Evolutionary conservation across 768 basidiomycete species (phyloP), one percentile per base, ranked within the genome.

Genomic region (Scleroderma bovista): DNA sequence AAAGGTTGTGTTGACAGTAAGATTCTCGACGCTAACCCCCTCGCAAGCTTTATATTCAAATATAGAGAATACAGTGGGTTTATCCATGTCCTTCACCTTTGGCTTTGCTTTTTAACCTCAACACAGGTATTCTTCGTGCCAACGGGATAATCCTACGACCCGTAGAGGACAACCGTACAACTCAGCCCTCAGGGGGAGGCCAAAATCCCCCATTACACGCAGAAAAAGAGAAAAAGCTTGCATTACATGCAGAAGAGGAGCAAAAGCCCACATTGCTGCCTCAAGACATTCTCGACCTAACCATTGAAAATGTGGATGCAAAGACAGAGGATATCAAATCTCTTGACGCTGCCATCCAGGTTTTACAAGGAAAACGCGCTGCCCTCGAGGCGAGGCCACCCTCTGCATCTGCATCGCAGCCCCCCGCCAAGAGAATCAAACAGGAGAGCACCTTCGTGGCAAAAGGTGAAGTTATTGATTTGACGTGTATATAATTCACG

Each of bases 41-140:
- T 67, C 2, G 60, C 34, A 19, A 61, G 55, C n/a, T 66, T 68
- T 26, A 32, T 57, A 31, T 66, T 66, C 54, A 68, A 48, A 22
- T 68, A 68, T 38, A 59, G 67, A 48, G 65, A 65, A 42, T 24
- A 17, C 20, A 15, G 65, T 68, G 29, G 22, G 64, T 53, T 31
- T n/a, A n/a, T n/a, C n/a, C n/a, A n/a, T n/a, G n/a, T n/a, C n/a
- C n/a, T n/a, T n/a, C n/a, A n/a, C n/a, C n/a, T n/a, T 16, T 40
- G 44, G 10, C 37, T n/a, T 33, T 17, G 22, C 34, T 49, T 36
- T 1, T 37, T 6, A 11, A 47, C 54, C n/a, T 0, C 34, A 19
- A 10, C 17, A 16, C 39, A 66, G 65, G 50, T 48, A 57, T 68
- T 49, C 49, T 66, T 20, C 60, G 55, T 40, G 65, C 62, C 1